phyloP scores from a whole-genome alignment of 75 land plant species.

The Sequoiadendron giganteum region DNA sequence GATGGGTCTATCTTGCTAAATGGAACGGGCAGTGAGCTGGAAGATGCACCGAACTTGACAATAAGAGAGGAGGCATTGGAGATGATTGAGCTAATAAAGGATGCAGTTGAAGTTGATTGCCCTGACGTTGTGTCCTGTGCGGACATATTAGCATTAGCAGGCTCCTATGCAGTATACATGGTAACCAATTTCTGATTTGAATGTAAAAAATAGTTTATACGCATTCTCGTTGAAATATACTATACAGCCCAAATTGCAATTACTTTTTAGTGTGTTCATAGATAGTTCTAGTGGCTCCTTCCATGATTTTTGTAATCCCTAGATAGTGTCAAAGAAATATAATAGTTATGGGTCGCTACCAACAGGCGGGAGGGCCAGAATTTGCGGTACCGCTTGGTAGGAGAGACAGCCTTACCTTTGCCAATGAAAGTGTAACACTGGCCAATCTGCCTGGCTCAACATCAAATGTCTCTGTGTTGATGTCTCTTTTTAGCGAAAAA shows the following conservation, averaged over 20 bases:
- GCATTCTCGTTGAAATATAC: too few relatives aligned
- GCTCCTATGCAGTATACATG: neutral
- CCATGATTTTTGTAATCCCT: neutral
- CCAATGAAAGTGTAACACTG: neutral
- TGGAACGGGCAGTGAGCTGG: conserved; percentile 13
- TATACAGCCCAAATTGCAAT: too few relatives aligned
- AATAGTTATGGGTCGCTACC: too few relatives aligned
- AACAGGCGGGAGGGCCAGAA: too few relatives aligned
- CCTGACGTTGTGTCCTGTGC: conserved; percentile 14
- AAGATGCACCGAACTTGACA: too few relatives aligned
- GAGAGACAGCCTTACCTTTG: neutral
- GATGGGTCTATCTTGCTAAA: conserved; percentile 17
- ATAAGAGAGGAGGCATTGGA: too few relatives aligned
- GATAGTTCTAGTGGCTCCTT: neutral
- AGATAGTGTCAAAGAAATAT: neutral
- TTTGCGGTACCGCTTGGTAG: neutral
- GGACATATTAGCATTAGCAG: conserved; percentile 10
- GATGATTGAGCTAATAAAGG: too few relatives aligned
- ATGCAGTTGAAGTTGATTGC: conserved; percentile 5
- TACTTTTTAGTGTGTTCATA: neutral
- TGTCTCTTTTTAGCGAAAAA: neutral
- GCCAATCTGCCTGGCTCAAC: neutral
- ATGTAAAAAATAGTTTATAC: neutral
- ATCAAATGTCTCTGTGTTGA: neutral
- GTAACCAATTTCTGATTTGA: neutral